Evolutionary conservation across 768 basidiomycete genomes (phyloP), one percentile per base, ranked within the genome.

Genomic region (Lentinula lateritia): DNA sequence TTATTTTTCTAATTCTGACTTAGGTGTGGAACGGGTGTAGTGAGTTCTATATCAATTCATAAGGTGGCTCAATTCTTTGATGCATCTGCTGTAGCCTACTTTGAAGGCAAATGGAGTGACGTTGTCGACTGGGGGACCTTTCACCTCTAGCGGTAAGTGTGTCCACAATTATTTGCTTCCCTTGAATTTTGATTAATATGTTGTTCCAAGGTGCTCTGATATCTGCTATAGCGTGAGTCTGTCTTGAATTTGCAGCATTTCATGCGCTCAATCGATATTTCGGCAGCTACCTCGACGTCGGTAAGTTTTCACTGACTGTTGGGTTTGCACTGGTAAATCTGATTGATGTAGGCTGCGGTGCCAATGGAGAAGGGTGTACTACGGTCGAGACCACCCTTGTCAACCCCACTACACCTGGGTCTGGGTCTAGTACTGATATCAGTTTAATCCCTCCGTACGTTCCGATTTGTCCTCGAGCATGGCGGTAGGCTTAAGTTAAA

Each of bases 281-380:
- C 43, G 8, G n/a, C 28, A 58, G 43, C n/a, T 56, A 60, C 46
- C 59, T 68, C 23, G 46, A 48, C 46, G 46, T 48, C 46, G 46
- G 46, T 48, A 20, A 48, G 46, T 20, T 23, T 23, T 20, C 46
- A 9, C 46, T 48, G 16, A 20, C 20, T 48, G 9, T 9, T 9
- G 18, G 20, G n/a, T 18, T 20, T 23, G n/a, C 16, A 12, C 13
- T 48, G 16, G 10, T 8, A 10, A 36, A 45, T 48, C 15, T 60
- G 5, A 23, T n/a, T 12, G 34, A 36, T 54, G 48, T 62, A 69
- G 74, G 74, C 8, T 76, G 75, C 45, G 73, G 73, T 2, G 70
- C 71, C 63, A 74, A 75, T 61, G 76, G 76, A 1, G 76, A 77
- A 55, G 63, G 70, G 6, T 77, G 76, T 65, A 74, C 72, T 16